phyloP scores from a whole-genome alignment of 2,329 filamentous ascomycete genomes.

The Aphanoascus verrucosus region DNA sequence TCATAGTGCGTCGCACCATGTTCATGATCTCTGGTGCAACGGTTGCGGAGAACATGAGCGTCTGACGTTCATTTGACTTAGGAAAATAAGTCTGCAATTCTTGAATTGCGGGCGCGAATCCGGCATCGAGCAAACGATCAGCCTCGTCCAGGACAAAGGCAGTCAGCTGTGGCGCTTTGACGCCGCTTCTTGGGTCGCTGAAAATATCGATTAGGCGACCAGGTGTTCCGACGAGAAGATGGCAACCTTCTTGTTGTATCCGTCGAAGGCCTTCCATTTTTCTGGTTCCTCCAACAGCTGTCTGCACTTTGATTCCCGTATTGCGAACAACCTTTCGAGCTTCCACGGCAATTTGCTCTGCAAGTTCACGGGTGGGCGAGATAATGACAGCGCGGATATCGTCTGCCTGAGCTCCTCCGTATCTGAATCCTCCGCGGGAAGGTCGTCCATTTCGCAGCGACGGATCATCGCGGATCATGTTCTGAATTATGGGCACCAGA shows the following conservation, averaged over 20 bases:
- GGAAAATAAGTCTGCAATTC: constrained; percentile 56
- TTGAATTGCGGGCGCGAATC: constrained; percentile 57
- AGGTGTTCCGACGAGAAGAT: constrained; percentile 82
- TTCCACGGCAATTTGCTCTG: constrained; percentile 58
- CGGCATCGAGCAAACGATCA: constrained; percentile 54
- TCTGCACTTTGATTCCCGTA: constrained; percentile 59
- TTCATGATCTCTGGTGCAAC: constrained; percentile 72
- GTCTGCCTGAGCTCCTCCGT: constrained; percentile 22
- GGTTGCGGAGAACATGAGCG: constrained; percentile 90
- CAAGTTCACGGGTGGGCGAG: constrained; percentile 53
- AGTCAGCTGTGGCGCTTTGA: constrained; percentile 52
- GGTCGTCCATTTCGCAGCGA: constrained; percentile 33
- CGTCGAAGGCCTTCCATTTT: constrained; percentile 57
- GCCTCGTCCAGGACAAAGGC: constrained; percentile 56
- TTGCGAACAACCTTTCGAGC: constrained; percentile 54
- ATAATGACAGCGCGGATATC: constrained; percentile 52
- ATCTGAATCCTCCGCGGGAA: neutral
- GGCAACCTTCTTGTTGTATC: constrained; percentile 67
- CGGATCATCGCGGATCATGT: constrained; percentile 55
- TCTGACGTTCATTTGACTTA: constrained; percentile 59
- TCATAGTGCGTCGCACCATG: constrained; percentile 68
- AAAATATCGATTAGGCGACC: constrained; percentile 78
- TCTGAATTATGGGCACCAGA: constrained; percentile 73
- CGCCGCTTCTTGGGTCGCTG: constrained; percentile 50
- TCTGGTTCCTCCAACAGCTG: constrained; percentile 83